These are phyloP conservation scores for Saccharomycopsis capsularis DNA, from an alignment of 805 yeast genomes.

Conservation along the genomic window DNA sequence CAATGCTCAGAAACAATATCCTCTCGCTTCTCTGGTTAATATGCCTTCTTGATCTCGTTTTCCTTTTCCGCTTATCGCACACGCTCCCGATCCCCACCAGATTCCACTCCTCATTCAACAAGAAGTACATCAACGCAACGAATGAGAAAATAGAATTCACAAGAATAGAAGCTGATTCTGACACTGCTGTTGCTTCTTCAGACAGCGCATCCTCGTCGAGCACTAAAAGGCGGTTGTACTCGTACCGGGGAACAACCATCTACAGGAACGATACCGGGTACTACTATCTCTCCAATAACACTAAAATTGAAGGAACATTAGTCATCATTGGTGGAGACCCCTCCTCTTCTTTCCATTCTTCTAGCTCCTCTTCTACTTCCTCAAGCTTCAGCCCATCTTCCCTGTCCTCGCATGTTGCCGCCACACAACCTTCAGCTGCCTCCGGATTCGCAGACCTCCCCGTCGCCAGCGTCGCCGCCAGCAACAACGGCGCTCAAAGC, in stretches of 20 bases:
- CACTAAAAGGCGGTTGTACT: neutral
- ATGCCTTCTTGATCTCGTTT: neutral
- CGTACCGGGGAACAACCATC: neutral
- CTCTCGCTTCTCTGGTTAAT: too few relatives aligned
- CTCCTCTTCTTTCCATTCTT: neutral
- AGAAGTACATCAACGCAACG: neutral
- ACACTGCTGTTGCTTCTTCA: neutral
- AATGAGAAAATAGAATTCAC: neutral
- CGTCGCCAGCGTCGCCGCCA: neutral
- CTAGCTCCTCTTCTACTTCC: neutral
- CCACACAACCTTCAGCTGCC: neutral
- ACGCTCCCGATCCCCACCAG: neutral
- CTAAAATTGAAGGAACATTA: neutral
- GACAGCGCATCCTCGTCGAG: neutral
- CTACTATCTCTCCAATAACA: neutral
- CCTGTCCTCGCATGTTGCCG: neutral
- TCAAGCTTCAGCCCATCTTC: neutral
- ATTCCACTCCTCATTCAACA: neutral
- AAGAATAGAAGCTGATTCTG: neutral
- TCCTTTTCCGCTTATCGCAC: neutral
- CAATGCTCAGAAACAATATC: too few relatives aligned
- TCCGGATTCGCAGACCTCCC: neutral
- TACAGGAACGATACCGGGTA: neutral
- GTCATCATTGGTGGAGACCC: neutral
- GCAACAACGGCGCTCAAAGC: neutral